These are phyloP conservation scores for Lactifluus pinguis DNA, from an alignment of 768 basidiomycete species.

Conservation along the genomic window DNA sequence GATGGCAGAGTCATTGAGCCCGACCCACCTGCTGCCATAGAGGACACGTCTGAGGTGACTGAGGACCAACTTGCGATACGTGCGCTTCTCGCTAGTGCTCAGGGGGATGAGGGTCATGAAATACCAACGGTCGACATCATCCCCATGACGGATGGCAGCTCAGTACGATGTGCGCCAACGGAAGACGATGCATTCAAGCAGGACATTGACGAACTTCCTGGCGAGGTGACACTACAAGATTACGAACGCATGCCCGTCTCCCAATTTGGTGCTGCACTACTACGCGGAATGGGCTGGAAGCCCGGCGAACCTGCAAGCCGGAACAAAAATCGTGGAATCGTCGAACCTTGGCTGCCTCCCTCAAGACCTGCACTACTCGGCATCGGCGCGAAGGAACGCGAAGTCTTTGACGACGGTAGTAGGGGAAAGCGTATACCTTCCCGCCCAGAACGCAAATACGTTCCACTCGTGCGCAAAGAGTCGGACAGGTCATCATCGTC, in stretches of 20 bases:
- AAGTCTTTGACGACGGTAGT: slow-evolving; percentile 61
- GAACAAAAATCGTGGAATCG: slow-evolving; percentile 44
- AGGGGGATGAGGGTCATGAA: slow-evolving; percentile 32
- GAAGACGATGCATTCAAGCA: slow-evolving; percentile 81
- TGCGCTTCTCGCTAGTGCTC: slow-evolving; percentile 57
- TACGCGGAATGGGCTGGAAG: slow-evolving; percentile 97
- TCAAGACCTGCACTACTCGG: slow-evolving; percentile 82
- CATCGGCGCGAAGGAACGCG: slow-evolving; percentile 86
- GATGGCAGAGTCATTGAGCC: slow-evolving; percentile 22
- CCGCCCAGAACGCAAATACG: slow-evolving; percentile 65
- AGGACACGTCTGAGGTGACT: slow-evolving; percentile 37
- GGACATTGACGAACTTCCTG: slow-evolving; percentile 76
- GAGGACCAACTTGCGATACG: slow-evolving; percentile 78
- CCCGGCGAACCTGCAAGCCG: slow-evolving; percentile 60
- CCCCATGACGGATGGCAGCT: slow-evolving; percentile 27
- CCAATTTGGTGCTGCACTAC: slow-evolving; percentile 86
- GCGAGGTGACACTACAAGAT: slow-evolving; percentile 67
- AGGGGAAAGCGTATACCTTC: slow-evolving; percentile 35
- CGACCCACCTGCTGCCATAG: slow-evolving; percentile 25
- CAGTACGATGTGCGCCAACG: slow-evolving; percentile 34
- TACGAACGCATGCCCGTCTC: slow-evolving; percentile 88
- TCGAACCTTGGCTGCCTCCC: slow-evolving; percentile 74
- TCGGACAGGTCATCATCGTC: slow-evolving; percentile 20
- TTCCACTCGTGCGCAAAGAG: slow-evolving; percentile 74
- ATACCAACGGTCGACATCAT: slow-evolving; percentile 51